A percentile compares a stretch with the other conserved stretches of the same genome.
These are phyloP conservation scores for Pleurotus ostreatus DNA, from an alignment of 768 basidiomycete species.

Conservation along the genomic window DNA sequence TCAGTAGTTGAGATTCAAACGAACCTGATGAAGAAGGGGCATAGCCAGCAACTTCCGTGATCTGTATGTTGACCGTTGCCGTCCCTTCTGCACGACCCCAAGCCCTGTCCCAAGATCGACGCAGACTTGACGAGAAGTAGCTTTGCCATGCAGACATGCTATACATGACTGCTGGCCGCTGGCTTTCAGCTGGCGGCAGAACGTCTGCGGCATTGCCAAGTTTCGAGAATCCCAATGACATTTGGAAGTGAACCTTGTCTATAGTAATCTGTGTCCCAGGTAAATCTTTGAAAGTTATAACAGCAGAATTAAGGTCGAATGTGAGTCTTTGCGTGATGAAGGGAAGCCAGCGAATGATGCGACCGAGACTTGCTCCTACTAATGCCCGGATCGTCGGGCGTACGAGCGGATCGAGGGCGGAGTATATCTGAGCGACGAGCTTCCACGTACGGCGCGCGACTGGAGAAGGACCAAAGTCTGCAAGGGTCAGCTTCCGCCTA, in stretches of 20 bases:
- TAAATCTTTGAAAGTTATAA: slow-evolving; percentile 45
- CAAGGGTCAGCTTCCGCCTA: slow-evolving; percentile 40
- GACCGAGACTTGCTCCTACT: slow-evolving; percentile 51
- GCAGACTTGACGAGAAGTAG: slow-evolving; percentile 54
- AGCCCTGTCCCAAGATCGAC: slow-evolving; percentile 64
- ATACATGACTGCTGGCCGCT: slow-evolving; percentile 25
- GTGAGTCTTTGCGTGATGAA: slow-evolving; percentile 61
- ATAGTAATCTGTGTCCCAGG: slow-evolving; percentile 50
- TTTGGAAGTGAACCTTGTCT: slow-evolving; percentile 47
- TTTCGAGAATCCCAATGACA: slow-evolving; percentile 52
- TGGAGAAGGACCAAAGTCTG: slow-evolving; percentile 43
- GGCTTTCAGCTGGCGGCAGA: slow-evolving; percentile 15
- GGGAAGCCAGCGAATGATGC: slow-evolving; percentile 64
- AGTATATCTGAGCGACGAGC: slow-evolving; percentile 35
- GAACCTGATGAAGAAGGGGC: slow-evolving; percentile 14
- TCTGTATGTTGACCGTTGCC: slow-evolving; percentile 44
- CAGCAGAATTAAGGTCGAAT: slow-evolving; percentile 58
- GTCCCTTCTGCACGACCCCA: slow-evolving; percentile 62
- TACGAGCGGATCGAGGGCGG: slow-evolving; percentile 51
- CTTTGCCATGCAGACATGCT: slow-evolving; percentile 65
- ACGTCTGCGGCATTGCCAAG: slow-evolving; percentile 30
- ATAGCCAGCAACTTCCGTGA: slow-evolving; percentile 39
- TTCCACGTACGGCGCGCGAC: slow-evolving; percentile 36
- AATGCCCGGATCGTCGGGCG: slow-evolving; percentile 57
- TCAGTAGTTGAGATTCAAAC: neutral